phyloP scores from a whole-genome alignment of 768 basidiomycete genomes.

The Amyloporia xantha region DNA sequence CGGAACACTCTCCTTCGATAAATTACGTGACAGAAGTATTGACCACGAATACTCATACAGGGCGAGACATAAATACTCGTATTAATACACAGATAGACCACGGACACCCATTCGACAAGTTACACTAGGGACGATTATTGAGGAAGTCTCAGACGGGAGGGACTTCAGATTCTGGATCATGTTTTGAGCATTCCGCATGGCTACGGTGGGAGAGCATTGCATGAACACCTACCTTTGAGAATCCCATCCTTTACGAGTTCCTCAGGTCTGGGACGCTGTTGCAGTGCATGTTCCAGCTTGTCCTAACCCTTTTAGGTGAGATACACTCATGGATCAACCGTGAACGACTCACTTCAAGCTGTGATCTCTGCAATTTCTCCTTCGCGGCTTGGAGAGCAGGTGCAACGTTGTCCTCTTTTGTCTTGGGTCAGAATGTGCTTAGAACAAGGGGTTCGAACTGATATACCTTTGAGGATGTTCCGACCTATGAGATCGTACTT shows the following conservation, averaged over 20 bases:
- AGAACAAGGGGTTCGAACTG: not conserved
- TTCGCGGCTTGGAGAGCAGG: slow-evolving; percentile 54
- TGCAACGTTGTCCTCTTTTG: slow-evolving; percentile 58
- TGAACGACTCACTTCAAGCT: slow-evolving; percentile 56
- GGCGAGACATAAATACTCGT: no score
- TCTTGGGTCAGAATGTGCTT: no score
- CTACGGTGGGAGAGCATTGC: not conserved
- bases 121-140: not conserved
- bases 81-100: not conserved
- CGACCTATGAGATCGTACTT: slow-evolving; percentile 56
- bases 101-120: not conserved
- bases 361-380: slow-evolving; percentile 53
- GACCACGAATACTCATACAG: no score
- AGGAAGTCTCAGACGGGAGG: slow-evolving; percentile 12
- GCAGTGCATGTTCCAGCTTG: slow-evolving; percentile 55
- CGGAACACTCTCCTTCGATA: no score
- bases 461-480: slow-evolving; percentile 62
- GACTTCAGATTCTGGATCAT: slow-evolving; percentile 3
- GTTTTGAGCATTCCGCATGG: not conserved
- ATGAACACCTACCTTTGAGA: slow-evolving; percentile 32
- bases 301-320: slow-evolving; percentile 33
- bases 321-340: not conserved
- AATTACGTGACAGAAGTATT: no score
- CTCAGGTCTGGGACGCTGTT: slow-evolving; percentile 50
- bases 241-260: slow-evolving; percentile 64